A percentile compares a stretch with the other conserved stretches of the same genome.
Conservation (phyloP, 1,284 basidiomycete species). For the Pascua sp. region DNA sequence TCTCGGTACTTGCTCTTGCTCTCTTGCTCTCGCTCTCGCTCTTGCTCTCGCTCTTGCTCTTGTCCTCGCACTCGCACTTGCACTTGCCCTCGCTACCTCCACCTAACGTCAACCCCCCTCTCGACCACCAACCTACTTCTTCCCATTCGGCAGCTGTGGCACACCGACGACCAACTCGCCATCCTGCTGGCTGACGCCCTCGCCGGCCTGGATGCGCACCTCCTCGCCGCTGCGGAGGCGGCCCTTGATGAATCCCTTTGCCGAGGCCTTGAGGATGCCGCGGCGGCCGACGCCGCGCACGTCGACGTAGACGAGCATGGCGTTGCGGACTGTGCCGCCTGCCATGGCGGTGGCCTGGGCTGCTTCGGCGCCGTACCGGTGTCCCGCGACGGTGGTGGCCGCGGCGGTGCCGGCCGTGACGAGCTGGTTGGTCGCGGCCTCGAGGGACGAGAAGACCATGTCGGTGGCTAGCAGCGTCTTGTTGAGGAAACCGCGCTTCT, state of each 20-base stretch:
- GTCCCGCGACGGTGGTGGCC: conserved; percentile 58
- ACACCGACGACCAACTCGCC: conserved; percentile 10
- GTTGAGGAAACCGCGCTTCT: conserved; percentile 48
- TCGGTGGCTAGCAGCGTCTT: conserved; percentile 65
- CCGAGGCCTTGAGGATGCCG: conserved; percentile 59
- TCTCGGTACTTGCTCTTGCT: conserved; percentile 64
- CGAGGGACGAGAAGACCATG: conserved; percentile 67
- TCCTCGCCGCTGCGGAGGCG: conserved; percentile 37
- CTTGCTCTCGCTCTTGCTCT: too few species aligned
- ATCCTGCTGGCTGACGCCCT: conserved; percentile 4
- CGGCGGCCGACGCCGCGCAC: conserved; percentile 65
- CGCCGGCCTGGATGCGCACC: conserved; percentile 36
- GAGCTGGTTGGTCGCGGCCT: conserved; percentile 61
- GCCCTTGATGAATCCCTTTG: conserved; percentile 47
- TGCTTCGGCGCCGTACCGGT: conserved; percentile 63
- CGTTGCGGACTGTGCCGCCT: conserved; percentile 63
- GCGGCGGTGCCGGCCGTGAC: conserved; percentile 60
- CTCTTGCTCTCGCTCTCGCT: conserved; percentile 58
- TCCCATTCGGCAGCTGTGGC: not conserved
- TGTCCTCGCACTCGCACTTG: too few species aligned
- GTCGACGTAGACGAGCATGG: conserved; percentile 72
- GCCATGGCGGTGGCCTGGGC: conserved; percentile 59
- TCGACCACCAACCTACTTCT: too few species aligned
- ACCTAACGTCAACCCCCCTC: too few species aligned
- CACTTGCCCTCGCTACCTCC: too few species aligned